Conservation (phyloP, 148 eudicot species). For the Chenopodium berlandieri region DNA sequence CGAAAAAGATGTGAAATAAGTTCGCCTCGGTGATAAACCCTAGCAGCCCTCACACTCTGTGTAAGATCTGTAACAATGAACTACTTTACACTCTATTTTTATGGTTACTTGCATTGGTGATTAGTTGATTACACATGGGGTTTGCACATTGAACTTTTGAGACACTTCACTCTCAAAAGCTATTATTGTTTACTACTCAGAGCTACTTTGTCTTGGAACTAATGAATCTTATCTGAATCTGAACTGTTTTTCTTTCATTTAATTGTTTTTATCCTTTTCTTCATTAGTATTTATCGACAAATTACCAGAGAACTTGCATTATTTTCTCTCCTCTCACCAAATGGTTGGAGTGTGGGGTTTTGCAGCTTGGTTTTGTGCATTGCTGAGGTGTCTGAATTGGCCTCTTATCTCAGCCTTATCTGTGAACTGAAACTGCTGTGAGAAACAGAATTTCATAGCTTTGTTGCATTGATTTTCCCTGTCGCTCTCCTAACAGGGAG, state of each 20-base stretch:
- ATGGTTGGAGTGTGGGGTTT: neutral
- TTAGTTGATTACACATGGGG: too few relatives aligned
- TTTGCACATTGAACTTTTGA: too few relatives aligned
- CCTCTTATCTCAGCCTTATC: neutral
- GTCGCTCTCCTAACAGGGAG: neutral
- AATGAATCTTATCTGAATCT: too few relatives aligned
- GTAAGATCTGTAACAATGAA: neutral
- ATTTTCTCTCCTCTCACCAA: neutral
- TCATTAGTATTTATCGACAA: neutral
- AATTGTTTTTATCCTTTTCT: neutral
- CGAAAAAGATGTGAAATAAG: too few relatives aligned
- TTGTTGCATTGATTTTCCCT: neutral
- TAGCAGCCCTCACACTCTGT: neutral
- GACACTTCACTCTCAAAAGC: too few relatives aligned
- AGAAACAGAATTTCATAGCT: neutral
- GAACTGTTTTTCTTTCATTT: too few relatives aligned
- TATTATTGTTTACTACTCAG: too few relatives aligned
- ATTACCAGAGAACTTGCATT: neutral
- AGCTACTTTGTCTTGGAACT: too few relatives aligned
- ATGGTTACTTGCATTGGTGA: too few relatives aligned
- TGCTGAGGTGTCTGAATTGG: neutral
- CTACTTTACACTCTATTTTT: too few relatives aligned
- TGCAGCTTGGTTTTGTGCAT: neutral
- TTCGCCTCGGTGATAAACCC: too few relatives aligned
- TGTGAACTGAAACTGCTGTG: neutral